Percentiles rank a stretch among this genome's conserved stretches.
phyloP scores from a whole-genome alignment of 371 early-diverging fungal species.

The Rhizomucor pusillus region DNA sequence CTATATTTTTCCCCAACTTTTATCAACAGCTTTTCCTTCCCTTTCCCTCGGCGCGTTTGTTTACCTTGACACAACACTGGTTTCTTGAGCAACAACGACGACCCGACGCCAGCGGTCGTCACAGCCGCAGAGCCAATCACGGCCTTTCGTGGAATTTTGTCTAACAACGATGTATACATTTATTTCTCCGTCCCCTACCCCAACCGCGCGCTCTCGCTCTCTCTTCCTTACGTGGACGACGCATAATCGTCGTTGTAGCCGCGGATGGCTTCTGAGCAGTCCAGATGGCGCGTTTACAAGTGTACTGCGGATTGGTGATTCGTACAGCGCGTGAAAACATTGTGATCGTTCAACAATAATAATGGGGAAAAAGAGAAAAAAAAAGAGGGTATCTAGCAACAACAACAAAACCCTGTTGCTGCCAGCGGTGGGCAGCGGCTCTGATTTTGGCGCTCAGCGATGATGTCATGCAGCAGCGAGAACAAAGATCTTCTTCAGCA shows the following conservation, averaged over 20 bases:
- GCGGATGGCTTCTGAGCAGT: not conserved
- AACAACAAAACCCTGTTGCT: too few relatives aligned
- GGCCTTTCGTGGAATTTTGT: not conserved
- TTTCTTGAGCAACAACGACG: not conserved
- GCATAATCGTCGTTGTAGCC: not conserved
- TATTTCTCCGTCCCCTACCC: too few relatives aligned
- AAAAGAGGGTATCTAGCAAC: too few relatives aligned
- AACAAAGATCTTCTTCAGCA: too few relatives aligned
- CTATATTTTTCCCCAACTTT: not conserved
- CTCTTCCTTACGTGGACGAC: not conserved
- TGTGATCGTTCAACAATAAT: too few relatives aligned
- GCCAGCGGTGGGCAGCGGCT: too few relatives aligned
- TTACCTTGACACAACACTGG: not conserved
- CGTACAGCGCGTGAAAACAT: too few relatives aligned
- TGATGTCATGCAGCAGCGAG: too few relatives aligned
- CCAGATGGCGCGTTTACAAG: not conserved
- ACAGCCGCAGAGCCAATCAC: not conserved
- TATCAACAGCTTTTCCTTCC: not conserved
- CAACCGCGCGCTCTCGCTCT: not conserved
- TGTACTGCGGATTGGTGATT: too few relatives aligned
- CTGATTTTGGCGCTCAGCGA: too few relatives aligned
- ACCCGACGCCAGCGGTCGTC: not conserved
- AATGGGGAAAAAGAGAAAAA: too few relatives aligned
- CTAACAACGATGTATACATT: not conserved
- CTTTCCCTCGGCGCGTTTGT: not conserved